A percentile compares a stretch with the other conserved stretches of the same genome.
These are phyloP conservation scores for Comarum palustre DNA, from an alignment of 306 rosid genomes.

Conservation along the genomic window DNA sequence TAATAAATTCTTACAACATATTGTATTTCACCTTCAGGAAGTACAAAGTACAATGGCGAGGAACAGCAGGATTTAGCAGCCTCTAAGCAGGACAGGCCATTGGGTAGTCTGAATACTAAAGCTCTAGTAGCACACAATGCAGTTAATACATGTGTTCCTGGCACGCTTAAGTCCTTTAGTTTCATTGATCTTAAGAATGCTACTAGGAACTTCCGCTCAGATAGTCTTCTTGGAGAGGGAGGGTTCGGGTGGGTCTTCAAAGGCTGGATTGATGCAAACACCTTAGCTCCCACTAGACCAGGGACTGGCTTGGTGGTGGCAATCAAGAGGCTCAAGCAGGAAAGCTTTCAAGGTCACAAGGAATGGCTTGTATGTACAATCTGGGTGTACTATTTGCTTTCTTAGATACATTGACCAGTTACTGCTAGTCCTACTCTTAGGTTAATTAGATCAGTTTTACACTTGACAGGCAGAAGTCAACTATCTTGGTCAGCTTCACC, in stretches of 20 bases:
- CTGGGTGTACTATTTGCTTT: slow-evolving; percentile 12
- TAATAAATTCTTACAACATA: neutral
- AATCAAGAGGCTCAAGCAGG: slow-evolving; percentile 79
- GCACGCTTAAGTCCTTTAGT: slow-evolving; percentile 56
- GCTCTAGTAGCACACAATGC: slow-evolving; percentile 26
- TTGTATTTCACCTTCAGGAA: slow-evolving; percentile 32
- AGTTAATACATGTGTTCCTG: slow-evolving; percentile 30
- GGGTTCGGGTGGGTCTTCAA: slow-evolving; percentile 86
- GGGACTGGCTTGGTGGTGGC: slow-evolving; percentile 90
- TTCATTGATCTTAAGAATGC: slow-evolving; percentile 74
- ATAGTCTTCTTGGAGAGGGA: slow-evolving; percentile 80
- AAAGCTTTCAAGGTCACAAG: slow-evolving; percentile 92
- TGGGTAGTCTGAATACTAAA: slow-evolving; percentile 8
- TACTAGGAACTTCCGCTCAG: slow-evolving; percentile 69
- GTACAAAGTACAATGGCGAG: slow-evolving; percentile 35
- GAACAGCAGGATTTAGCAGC: slow-evolving; percentile 29
- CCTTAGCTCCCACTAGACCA: slow-evolving; percentile 71
- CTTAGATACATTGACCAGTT: neutral
- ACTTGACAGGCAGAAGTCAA: slow-evolving; percentile 83
- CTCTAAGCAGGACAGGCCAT: slow-evolving; percentile 19
- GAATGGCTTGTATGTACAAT: slow-evolving; percentile 85
- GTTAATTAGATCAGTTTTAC: slow-evolving; percentile 9
- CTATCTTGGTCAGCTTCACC: slow-evolving; percentile 81
- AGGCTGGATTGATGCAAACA: slow-evolving; percentile 82
- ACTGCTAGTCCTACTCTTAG: slow-evolving; percentile 7